Base-by-base conservation (phyloP, 2,329 filamentous ascomycete genomes). In the Fusarium kyushuense region DNA sequence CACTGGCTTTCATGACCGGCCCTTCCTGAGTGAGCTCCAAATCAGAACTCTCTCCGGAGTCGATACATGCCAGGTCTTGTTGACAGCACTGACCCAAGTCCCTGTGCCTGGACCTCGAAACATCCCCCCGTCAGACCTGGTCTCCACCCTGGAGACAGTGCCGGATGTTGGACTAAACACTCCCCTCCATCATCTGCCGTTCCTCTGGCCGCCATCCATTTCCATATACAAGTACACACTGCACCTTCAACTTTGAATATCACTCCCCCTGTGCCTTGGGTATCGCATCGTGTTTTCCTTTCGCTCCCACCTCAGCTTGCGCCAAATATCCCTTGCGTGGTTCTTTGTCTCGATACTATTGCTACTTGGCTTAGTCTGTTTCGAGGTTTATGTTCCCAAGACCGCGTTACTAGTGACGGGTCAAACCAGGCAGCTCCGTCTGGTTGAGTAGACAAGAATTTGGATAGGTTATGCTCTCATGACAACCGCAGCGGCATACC, bases 401-500 rank as follows among this genome's bases (percentile, higher is more conserved):
- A 52, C 62, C 59, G 58, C 66, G 53, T 63, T 69, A 64, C 58
- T 56, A 70, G 70, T 66, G 65, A 73, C 68, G 62, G 58, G 38
- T 72, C 64, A 73, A 70, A 63, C 62, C 62, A 74, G 58, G 47
- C 63, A 69, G 47, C 54, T 67, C 51, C 61, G 52, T 68, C 61
- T 66, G 61, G 61, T 69, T 72, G 67, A 71, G 60, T 67, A 68
- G 69, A 71, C 58, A 63, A 58, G 55, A 63, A 59, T 46, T 49
- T 64, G 54, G 64, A 62, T 66, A 69, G 75, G 82, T 81, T 75
- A 86, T 85, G 84, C 76, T 81, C 84, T 79, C 84, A 88, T 88
- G 85, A 87, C 86, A 82, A 86, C 85, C 81, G 84, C 84, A 76
- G 80, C 85, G 78, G 86, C 85, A 71, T 87, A 88, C 78, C 84